Base-by-base conservation (phyloP, 345 rosid genomes). In the Rhodomyrtus tomentosa region DNA sequence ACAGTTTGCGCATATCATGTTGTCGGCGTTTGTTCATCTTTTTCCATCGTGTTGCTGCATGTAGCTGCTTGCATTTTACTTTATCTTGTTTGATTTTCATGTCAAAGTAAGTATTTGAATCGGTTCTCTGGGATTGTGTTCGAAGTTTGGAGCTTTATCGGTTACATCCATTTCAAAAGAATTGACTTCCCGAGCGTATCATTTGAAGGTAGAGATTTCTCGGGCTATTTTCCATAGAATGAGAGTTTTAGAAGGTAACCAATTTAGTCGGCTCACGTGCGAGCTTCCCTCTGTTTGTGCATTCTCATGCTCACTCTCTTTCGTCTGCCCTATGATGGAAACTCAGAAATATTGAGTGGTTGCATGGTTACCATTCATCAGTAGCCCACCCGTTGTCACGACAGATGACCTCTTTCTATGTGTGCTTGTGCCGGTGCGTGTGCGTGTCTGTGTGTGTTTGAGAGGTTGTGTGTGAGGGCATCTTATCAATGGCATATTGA, bases 301-400 rank as follows among this genome's bases (percentile, higher is more conserved):
- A 68, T 62, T 83, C 42, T 10, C 51, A 15, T 56, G 25, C 48
- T 68, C 53, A 5, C 27, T 72, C 52, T 83, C 53, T 25, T 22
- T 10, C 29, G 54, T 55, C 79, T 68, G 85, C 85, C 82, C 82
- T 38, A 38, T 84, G 82, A 84, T 84, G 86, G 72, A 84, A 76
- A 51, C 32, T 24, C 52, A 32, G 32, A 29, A 76, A 42, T 36
- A 55, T 53, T 76, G 86, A 84, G 82, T 50, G 68, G 86, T 76
- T 24, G 82, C 73, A 40, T 54, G 82, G 73, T 54, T 45, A 5
- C 54, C 76, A 29, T 53, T 82, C 45, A 82, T 22, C 8, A 29
- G 25, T 51, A 38, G 83, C 48, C 82, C 56, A 9, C 40, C 40
- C 82, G 27, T 50, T 13, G 40, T 81, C 3, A 6, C n/a, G 16